Conservation (phyloP, 2,329 filamentous ascomycete species). For the Diplodia intermedia region DNA sequence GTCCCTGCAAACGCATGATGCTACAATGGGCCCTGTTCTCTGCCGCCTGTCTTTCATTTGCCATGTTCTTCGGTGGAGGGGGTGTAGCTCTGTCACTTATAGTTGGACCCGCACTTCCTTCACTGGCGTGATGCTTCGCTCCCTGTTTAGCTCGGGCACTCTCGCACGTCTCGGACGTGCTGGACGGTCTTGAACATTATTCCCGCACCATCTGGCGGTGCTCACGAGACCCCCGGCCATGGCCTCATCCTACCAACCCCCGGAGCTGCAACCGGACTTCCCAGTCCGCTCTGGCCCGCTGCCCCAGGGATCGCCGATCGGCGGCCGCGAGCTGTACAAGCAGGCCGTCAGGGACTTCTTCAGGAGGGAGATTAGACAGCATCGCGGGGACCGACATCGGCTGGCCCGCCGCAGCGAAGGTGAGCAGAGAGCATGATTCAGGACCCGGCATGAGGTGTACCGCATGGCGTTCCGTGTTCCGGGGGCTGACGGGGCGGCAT, state of each 20-base stretch:
- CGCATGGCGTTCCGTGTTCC: not conserved
- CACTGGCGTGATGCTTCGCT: conserved; percentile 1
- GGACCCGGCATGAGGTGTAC: not conserved
- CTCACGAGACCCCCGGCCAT: not conserved
- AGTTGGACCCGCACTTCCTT: not conserved
- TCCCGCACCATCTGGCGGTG: not conserved
- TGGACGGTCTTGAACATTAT: not conserved
- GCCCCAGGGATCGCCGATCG: not conserved
- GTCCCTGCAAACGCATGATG: not conserved
- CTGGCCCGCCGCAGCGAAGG: not conserved
- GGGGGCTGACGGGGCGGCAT: not conserved
- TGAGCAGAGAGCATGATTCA: conserved; percentile 4
- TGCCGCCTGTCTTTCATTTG: conserved; percentile 5
- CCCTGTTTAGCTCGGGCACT: conserved; percentile 18
- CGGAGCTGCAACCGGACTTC: not conserved
- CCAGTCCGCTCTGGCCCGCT: not conserved
- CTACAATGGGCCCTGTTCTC: not conserved
- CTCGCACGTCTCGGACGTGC: not conserved
- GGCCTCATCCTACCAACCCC: not conserved
- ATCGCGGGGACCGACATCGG: not conserved
- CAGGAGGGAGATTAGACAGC: not conserved
- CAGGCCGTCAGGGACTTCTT: not conserved
- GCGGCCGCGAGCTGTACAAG: conserved; percentile 16
- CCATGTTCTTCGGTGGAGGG: not conserved
- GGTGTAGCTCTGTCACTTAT: not conserved